Evolutionary conservation across 306 rosid genomes (phyloP), one percentile per base, ranked within the genome.

Genomic region (Bauhinia variegata): DNA sequence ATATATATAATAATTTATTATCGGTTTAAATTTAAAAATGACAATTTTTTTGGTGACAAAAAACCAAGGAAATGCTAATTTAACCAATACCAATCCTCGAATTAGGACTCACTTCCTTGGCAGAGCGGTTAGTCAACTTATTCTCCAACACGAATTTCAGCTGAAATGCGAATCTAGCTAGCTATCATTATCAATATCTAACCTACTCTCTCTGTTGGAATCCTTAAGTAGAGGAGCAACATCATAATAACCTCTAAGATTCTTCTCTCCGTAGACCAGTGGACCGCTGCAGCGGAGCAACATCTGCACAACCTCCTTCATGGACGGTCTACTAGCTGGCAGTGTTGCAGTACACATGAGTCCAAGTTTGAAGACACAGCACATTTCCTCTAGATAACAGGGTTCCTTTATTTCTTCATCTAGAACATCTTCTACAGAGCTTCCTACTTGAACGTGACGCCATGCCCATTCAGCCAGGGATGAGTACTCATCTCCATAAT

Each of bases 391-490:
- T 57, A 80, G 13, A 74, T 83, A 76, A 36, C 68, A 39, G 0
- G 81, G 39, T 36, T 88, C 89, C 75, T 54, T 83, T 33, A 84
- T 48, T 41, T 79, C 88, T 65, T 75, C 74, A 61, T 91, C 97
- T 71, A 91, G 67, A 8, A 75, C 80, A 5, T 85, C 87, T 3
- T 42, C 82, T 6, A 91, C 39, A 23, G 54, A 52, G 17, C 78
- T 75, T 54, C 80, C 88, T 42, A 58, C 48, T 13, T 72, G 81
- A 32, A 78, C 14, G 37, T 53, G 79, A 4, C 76, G 71, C 89
- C 83, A 74, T 0, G 84, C 85, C 97, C 97, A 91, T 13, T 84
- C 85, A 1, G 88, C 89, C 37, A 91, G 89, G 34, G 89, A 74
- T 28, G 88, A 80, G 76, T 86, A 42, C 16, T 83, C 91, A 18